A percentile compares a stretch with the other conserved stretches of the same genome.
Evolutionary conservation across 2,329 filamentous ascomycete species (phyloP).

Genomic region (Penicillium sumatraense): DNA sequence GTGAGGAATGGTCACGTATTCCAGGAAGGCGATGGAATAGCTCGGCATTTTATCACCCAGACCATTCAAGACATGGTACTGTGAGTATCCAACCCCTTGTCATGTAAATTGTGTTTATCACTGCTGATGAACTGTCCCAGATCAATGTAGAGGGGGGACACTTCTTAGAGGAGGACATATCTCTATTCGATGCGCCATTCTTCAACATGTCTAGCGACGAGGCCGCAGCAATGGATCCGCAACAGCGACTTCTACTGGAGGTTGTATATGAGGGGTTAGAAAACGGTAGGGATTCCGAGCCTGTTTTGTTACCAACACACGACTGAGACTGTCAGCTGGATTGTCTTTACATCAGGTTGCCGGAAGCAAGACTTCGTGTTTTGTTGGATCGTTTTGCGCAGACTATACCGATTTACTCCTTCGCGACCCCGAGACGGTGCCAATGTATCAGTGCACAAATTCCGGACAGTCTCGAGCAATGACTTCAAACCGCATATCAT

Average conservation of each 20-base stretch:
- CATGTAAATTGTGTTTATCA: too few relatives aligned
- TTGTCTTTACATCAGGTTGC: slow-evolving; percentile 28
- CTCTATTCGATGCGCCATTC: slow-evolving; percentile 39
- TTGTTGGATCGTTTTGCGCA: slow-evolving; percentile 31
- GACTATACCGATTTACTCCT: slow-evolving; percentile 38
- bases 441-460: slow-evolving; percentile 33
- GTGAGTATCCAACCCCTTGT: slow-evolving; percentile 21
- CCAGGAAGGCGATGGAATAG: slow-evolving; percentile 26
- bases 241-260: slow-evolving; percentile 36
- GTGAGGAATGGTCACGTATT: slow-evolving; percentile 26
- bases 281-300: slow-evolving; percentile 24
- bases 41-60: slow-evolving; percentile 31
- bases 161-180: slow-evolving; percentile 32
- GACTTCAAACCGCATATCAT: slow-evolving; percentile 35
- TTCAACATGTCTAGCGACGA: slow-evolving; percentile 40
- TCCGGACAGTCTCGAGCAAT: slow-evolving; percentile 31
- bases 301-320: not conserved
- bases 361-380: slow-evolving; percentile 35
- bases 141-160: slow-evolving; percentile 32
- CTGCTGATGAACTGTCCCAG: slow-evolving; percentile 10
- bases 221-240: slow-evolving; percentile 37
- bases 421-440: slow-evolving; percentile 33
- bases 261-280: slow-evolving; percentile 36
- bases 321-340: slow-evolving; percentile 26
- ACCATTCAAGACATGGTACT: slow-evolving; percentile 29